Base-by-base conservation (phyloP, 2,329 filamentous ascomycete genomes). In the Talaromyces sp. region DNA sequence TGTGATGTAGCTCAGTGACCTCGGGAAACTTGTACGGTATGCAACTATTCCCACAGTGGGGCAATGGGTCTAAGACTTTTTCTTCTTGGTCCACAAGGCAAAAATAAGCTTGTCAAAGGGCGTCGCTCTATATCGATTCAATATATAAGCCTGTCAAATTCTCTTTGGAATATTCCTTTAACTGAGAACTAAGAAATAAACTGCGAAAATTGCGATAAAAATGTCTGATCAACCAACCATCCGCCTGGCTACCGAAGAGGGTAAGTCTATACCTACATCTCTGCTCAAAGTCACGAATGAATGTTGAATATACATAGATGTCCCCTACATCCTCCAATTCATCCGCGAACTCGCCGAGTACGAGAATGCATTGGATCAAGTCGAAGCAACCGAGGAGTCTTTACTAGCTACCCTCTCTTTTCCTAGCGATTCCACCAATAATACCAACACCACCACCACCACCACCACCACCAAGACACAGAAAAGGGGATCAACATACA, bases 261-360 rank as follows among this genome's bases (percentile, higher is more conserved):
- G 75, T 68, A 65, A 63, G 63, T 64, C 13, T 4, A n/a, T 25
- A 31, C 10, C 5, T n/a, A n/a, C n/a, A n/a, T n/a, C n/a, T n/a
- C n/a, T n/a, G n/a, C n/a, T n/a, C n/a, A 41, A 10, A 31, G 10
- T 21, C 19, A 11, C 35, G 41, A 51, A 51, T 35, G 11, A n/a
- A 7, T 13, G 11, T 2, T 13, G 8, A 56, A 36, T 15, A 10
- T 22, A 10, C 41, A 31, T 63, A 96, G 93, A 97, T 68, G 84
- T 95, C 58, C 83, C 86, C 22, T 79, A 80, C n/a, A 96, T 97
- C 71, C 84, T 96, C 25, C 75, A 80, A 64, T 80, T 97, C 68
- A 91, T 97, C 75, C 82, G 85, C 56, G 93, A 91, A 69, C 85
- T 97, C 8, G 93, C 93, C 64, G 84, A 86, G 65, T 96, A 97